Evolutionary conservation across 768 basidiomycete species (phyloP).

Genomic region (Tricholoma saponaceum): DNA sequence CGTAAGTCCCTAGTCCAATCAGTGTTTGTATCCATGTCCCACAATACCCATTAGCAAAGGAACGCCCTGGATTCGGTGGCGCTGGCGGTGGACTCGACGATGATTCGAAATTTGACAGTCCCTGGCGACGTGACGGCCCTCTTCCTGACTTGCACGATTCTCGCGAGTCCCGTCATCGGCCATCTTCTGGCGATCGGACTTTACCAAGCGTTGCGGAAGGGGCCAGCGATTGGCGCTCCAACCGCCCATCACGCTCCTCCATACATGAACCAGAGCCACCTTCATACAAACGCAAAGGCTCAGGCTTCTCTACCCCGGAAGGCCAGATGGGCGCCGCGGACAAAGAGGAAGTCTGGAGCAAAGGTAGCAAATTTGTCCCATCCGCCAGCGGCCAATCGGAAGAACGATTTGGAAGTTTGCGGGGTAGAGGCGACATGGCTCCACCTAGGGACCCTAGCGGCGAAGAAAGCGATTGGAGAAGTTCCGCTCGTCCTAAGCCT

Average conservation of each 20-base stretch:
- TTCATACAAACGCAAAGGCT: constrained; percentile 51
- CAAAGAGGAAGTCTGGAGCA: constrained; percentile 74
- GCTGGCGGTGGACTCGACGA: constrained; percentile 47
- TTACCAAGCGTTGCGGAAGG: constrained; percentile 56
- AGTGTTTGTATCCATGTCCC: constrained; percentile 6
- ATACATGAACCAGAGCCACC: constrained; percentile 43
- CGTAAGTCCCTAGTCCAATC: constrained; percentile 54
- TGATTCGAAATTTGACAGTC: constrained; percentile 75
- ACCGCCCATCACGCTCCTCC: constrained; percentile 34
- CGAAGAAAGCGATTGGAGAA: constrained; percentile 77
- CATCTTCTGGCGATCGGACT: constrained; percentile 38
- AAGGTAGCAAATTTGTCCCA: constrained; percentile 71
- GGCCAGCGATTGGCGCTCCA: constrained; percentile 70
- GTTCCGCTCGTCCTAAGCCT: constrained; percentile 34
- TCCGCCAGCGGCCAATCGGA: constrained; percentile 34
- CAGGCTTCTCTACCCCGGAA: constrained; percentile 49
- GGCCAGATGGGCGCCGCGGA: constrained; percentile 55
- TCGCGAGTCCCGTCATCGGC: constrained; percentile 62
- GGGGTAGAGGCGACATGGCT: constrained; percentile 50
- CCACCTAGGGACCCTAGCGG: constrained; percentile 41
- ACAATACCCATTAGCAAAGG: constrained; percentile 57
- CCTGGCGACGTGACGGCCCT: constrained; percentile 88
- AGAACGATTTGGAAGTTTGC: constrained; percentile 42
- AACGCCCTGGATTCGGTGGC: constrained; percentile 53
- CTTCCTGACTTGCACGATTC: constrained; percentile 64